Evolutionary conservation across 2,329 filamentous ascomycete species (phyloP), one percentile per base, ranked within the genome.

Genomic region (Talaromyces atroroseus): DNA sequence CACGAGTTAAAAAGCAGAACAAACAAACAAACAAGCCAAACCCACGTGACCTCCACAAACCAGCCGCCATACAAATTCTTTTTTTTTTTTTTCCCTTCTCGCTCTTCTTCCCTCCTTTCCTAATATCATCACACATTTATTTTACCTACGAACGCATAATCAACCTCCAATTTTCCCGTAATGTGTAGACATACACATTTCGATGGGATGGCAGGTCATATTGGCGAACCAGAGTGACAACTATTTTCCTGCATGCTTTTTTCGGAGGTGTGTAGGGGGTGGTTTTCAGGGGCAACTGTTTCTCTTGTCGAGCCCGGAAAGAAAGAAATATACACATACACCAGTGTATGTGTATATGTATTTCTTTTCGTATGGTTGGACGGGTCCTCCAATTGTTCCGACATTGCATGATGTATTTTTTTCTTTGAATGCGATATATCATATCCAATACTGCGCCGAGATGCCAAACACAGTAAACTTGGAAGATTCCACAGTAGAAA

Each of bases 181-280:
- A 11, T 29, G 26, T 29, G 2, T 29, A 29, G 2, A 10, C 26
- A 11, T 29, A n/a, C 48, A 8, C 20, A 55, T 14, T 47, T 60
- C 64, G 62, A 74, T 72, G 72, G 72, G 69, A 71, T 76, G 72
- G 73, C 64, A 68, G 74, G 74, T 76, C 74, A 76, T 76, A 76
- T 76, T 76, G 72, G 73, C 74, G 74, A 71, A 74, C 74, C 65
- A 75, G 73, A 76, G 61, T 64, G 64, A 74, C 57, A 52, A 53
- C 24, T 20, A 24, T 18, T 24, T 6, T 26, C 16, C 32, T 48
- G 4, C 16, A 18, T 38, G 6, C 14, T 36, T 12, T 34, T 34
- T 52, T 44, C 34, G 46, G 29, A 16, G 45, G 29, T 34, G 24
- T 21, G 26, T 29, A 29, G 26, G 8, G 16, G 18, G 51, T 24